Evolutionary conservation across 2,329 filamentous ascomycete genomes (phyloP), one percentile per base, ranked within the genome.

Genomic region (Grosmannia clavigera): DNA sequence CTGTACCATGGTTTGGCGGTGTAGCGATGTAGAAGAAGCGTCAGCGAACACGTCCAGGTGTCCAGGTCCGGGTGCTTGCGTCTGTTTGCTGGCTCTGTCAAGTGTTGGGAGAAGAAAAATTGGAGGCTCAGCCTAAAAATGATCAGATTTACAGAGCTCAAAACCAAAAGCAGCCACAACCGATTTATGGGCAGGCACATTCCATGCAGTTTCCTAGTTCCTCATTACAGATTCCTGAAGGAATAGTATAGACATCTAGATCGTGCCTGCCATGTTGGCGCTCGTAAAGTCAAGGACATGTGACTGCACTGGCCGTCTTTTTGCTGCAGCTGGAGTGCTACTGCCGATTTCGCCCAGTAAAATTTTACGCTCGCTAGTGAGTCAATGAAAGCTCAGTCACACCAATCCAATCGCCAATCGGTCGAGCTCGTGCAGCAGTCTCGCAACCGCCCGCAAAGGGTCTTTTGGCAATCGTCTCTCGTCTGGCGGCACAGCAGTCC

Each of bases 1-100:
- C 68, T 85, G 82, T 33, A 86, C 82, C 84, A 87, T 88, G 31
- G 50, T 1, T 22, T 22, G 1, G 22, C 22, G 22, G 22, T 22
- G 29, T 5, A 5, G 29, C 29, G 29, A 16, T 19, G 38, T 31
- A 25, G 25, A n/a, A 16, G 52, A 7, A 33, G 38, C 22, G 29
- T 57, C 11, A 22, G 38, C 25, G 50, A 14, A 11, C 27, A 12
- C 1, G 25, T 5, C 22, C 22, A 22, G 22, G 22, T 22, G 22
- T 22, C 25, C 25, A 10, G 35, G 35, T 38, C 12, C 12, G 35
- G 35, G 35, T 19, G 40, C 40, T 22, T 43, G 40, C 16, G 40
- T 19, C 12, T 19, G 16, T 22, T 22, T 22, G 22, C 22, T 22
- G 22, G 22, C 22, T 22, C 22, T 22, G 22, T 22, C 22, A 22